These are phyloP conservation scores for Claviceps arundinis DNA, from an alignment of 2,329 filamentous ascomycete species.

Conservation along the genomic window DNA sequence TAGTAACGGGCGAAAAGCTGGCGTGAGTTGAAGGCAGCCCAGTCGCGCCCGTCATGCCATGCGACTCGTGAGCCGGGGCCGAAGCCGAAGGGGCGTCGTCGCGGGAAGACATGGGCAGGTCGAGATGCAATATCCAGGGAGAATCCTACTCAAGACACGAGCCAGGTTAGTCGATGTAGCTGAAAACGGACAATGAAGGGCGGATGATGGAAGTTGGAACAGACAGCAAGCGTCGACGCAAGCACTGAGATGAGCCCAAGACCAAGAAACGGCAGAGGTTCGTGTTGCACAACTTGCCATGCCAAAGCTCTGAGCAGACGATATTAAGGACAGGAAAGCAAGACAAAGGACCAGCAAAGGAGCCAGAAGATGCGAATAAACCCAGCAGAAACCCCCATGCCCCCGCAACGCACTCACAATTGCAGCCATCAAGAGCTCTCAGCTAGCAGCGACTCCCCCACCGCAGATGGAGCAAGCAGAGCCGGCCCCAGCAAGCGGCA, in stretches of 20 bases:
- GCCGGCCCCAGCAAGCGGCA: background rate
- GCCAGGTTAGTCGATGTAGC: constrained; percentile 1
- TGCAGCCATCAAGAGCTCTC: constrained; percentile 21
- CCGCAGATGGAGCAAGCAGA: background rate
- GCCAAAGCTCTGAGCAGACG: too few relatives aligned
- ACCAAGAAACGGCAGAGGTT: too few relatives aligned
- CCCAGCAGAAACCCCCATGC: too few relatives aligned
- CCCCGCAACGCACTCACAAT: constrained; percentile 16
- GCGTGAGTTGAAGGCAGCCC: constrained; percentile 61
- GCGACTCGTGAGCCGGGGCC: constrained; percentile 20
- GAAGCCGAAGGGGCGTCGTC: constrained; percentile 22
- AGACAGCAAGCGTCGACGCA: background rate
- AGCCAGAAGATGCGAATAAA: background rate
- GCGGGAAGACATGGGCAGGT: constrained; percentile 25
- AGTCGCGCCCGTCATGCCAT: constrained; percentile 20
- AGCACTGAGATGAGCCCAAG: background rate
- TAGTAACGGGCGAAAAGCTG: constrained; percentile 74
- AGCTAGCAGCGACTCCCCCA: constrained; percentile 1
- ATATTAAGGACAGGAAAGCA: background rate
- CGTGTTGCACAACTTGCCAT: too few relatives aligned
- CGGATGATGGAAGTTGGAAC: background rate
- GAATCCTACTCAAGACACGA: constrained; percentile 17
- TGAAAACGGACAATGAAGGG: background rate
- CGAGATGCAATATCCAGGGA: constrained; percentile 38
- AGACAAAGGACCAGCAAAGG: background rate